phyloP scores from a whole-genome alignment of 2,329 filamentous ascomycete species.

The Fusarium sp. region DNA sequence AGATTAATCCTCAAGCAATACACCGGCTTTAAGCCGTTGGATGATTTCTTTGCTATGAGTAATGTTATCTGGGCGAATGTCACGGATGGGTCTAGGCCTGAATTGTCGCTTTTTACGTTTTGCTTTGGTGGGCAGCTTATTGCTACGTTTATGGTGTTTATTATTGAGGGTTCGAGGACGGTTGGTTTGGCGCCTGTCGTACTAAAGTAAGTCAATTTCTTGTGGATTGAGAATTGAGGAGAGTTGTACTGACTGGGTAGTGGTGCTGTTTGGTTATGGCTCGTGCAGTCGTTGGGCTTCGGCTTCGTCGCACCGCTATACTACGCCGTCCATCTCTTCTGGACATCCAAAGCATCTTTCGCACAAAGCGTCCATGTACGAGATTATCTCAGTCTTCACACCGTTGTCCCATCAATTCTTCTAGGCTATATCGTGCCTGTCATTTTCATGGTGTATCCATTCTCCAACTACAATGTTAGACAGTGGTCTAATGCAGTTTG shows the following conservation, averaged over 20 bases:
- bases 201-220: constrained; percentile 30
- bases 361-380: constrained; percentile 31
- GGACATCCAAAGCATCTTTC: constrained; percentile 17
- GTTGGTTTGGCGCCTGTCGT: constrained; percentile 20
- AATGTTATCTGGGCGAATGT: constrained; percentile 43
- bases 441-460: constrained; percentile 36
- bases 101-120: constrained; percentile 37
- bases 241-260: constrained; percentile 1
- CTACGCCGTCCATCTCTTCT: constrained; percentile 34
- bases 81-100: constrained; percentile 38
- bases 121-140: constrained; percentile 41
- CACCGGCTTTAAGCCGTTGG: constrained; percentile 29
- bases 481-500: constrained; percentile 42
- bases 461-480: constrained; percentile 27
- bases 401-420: constrained; percentile 32
- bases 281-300: constrained; percentile 39
- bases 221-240: background rate
- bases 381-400: constrained; percentile 34
- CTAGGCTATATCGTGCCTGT: constrained; percentile 41
- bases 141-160: constrained; percentile 32
- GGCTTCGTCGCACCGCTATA: constrained; percentile 41
- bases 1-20: constrained; percentile 35
- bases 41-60: constrained; percentile 28
- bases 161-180: constrained; percentile 37
- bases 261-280: constrained; percentile 40